Conservation (phyloP, 345 rosid species). For the Gossypium longicalyx region DNA sequence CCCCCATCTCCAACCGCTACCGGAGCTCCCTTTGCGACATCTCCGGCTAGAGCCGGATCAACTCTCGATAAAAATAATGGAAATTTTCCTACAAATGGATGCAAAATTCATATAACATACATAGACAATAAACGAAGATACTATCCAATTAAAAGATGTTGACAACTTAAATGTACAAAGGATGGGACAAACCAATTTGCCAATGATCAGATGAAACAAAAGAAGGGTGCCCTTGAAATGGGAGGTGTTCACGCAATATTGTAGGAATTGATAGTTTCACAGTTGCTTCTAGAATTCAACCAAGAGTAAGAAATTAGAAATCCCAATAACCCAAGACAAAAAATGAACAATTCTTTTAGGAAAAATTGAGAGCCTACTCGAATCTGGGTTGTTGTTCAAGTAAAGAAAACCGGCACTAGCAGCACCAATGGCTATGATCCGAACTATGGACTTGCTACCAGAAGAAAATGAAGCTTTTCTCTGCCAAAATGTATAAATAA, state of each 20-base stretch:
- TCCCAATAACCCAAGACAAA: not conserved
- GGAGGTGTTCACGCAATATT: slow-evolving; percentile 25
- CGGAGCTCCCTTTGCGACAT: slow-evolving; percentile 25
- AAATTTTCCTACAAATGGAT: slow-evolving; percentile 35
- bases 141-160: not conserved
- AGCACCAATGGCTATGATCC: slow-evolving; percentile 36
- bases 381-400: slow-evolving; percentile 21
- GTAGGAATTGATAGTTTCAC: slow-evolving; percentile 40
- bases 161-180: not conserved
- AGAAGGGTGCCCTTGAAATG: slow-evolving; percentile 27
- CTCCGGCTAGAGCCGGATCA: slow-evolving; percentile 36
- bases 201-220: slow-evolving; percentile 24
- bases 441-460: slow-evolving; percentile 29
- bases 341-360: not conserved
- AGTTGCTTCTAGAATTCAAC: slow-evolving; percentile 31
- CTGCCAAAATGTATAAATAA: slow-evolving; percentile 23
- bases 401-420: slow-evolving; percentile 42
- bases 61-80: slow-evolving; percentile 36
- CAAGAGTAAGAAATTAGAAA: not conserved
- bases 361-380: slow-evolving; percentile 30
- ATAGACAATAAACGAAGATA: not conserved
- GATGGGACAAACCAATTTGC: slow-evolving; percentile 38
- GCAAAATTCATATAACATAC: not conserved
- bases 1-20: slow-evolving; percentile 34
- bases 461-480: slow-evolving; percentile 30